phyloP scores from a whole-genome alignment of 352 stramenopile species.

The Albugo candida region DNA sequence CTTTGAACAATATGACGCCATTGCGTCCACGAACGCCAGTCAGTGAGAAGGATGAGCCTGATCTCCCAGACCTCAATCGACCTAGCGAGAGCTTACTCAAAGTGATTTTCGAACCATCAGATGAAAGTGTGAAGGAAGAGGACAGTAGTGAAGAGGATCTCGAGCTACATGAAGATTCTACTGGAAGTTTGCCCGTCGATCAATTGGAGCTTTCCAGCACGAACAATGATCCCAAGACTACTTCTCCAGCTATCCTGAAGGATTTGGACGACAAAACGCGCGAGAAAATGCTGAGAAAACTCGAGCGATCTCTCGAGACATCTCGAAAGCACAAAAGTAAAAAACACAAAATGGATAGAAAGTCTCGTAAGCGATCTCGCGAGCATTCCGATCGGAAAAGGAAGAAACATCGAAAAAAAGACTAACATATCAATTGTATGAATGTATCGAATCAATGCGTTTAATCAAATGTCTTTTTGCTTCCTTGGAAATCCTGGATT shows the following conservation, averaged over 20 bases:
- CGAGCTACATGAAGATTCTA: conserved; percentile 2
- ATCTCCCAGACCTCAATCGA: conserved; percentile 17
- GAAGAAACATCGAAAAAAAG: conserved; percentile 5
- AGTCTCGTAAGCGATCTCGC: neutral
- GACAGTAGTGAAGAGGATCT: conserved; percentile 15
- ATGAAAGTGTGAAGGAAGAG: conserved; percentile 26
- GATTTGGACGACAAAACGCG: neutral
- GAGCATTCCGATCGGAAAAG: neutral
- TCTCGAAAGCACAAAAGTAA: conserved; percentile 1
- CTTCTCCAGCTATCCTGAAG: neutral
- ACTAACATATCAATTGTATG: conserved; percentile 11
- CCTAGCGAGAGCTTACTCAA: conserved; percentile 33
- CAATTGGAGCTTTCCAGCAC: too few relatives aligned
- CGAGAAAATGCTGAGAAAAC: neutral
- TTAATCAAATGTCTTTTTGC: conserved; percentile 96
- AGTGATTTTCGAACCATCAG: conserved; percentile 67
- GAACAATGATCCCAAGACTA: too few relatives aligned
- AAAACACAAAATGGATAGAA: conserved; percentile 4
- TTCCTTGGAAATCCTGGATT: conserved; percentile 90
- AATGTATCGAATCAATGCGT: neutral
- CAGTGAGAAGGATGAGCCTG: neutral
- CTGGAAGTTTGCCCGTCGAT: too few relatives aligned
- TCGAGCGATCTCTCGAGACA: neutral
- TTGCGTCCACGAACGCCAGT: neutral
- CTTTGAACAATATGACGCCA: too few relatives aligned